Base-by-base conservation (phyloP, 345 rosid genomes). In the Pelargonium nanum region DNA sequence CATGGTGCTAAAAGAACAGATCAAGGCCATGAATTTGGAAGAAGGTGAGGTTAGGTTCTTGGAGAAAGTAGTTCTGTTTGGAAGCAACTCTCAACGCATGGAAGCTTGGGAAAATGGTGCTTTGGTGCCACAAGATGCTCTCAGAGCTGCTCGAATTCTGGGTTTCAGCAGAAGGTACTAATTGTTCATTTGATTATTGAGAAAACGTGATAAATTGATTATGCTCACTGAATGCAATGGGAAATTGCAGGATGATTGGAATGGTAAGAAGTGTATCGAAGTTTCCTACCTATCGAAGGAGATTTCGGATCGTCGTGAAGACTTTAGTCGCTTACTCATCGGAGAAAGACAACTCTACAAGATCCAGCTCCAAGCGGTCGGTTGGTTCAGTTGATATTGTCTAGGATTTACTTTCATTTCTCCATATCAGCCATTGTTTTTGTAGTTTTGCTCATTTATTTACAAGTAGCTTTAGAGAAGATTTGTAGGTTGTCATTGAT, bases 81-180 rank as follows among this genome's bases (percentile, higher is more conserved):
- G 88, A 45, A 78, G 76, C 65, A 61, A 71, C 57, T 67, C 65
- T 24, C 66, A 60, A 10, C 72, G 84, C 55, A 80, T 83, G 63
- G 77, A 88, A 21, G 81, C 77, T 68, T 88, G 80, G 92, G 82
- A 83, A 0, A 83, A 84, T 62, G 71, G 79, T 1, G 64, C 80
- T 30, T 19, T 66, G n/a, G 57, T 66, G 2, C 86, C 92, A 62
- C 65, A 68, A 30, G 86, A 83, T 58, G 73, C 79, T 66, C 78
- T 86, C 53, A 69, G 94, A 72, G 81, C 84, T 64, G 91, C 97
- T 70, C 89, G 86, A 70, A 67, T 91, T 22, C 82, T 77, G 60
- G 96, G 94, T 60, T 81, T 91, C 56, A 76, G 84, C 53, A 83
- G 96, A 84, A 91, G 96, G 96, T 91, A 76, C 6, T 30, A 30